phyloP scores from a whole-genome alignment of 768 basidiomycete species.

The Podaxis pistillaris region DNA sequence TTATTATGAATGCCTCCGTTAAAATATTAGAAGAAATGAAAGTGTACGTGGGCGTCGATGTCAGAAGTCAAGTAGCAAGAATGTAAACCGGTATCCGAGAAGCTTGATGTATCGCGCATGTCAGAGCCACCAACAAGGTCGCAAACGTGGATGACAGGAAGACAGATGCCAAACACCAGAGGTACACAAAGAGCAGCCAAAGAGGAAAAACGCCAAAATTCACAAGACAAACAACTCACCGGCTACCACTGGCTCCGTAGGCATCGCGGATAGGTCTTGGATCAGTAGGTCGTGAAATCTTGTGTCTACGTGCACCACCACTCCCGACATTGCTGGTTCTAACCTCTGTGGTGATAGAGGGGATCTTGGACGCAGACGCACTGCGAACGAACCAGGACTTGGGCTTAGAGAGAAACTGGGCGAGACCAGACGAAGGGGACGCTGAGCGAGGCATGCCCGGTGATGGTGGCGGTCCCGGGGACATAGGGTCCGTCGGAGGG shows the following conservation, averaged over 20 bases:
- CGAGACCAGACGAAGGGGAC: slow-evolving; percentile 65
- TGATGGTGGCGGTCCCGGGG: slow-evolving; percentile 26
- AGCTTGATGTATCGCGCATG: not conserved
- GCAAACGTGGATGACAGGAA: not conserved
- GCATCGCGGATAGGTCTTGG: slow-evolving; percentile 72
- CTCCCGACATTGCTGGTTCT: slow-evolving; percentile 40
- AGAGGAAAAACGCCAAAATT: not conserved
- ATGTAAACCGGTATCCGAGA: slow-evolving; percentile 1
- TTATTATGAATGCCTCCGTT: not conserved
- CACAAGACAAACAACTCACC: slow-evolving; percentile 39
- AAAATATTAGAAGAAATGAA: slow-evolving; percentile 2
- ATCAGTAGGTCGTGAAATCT: slow-evolving; percentile 84
- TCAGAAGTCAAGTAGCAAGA: not conserved
- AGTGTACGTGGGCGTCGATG: not conserved
- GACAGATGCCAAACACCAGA: not conserved
- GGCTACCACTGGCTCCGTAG: slow-evolving; percentile 45
- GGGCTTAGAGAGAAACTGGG: slow-evolving; percentile 64
- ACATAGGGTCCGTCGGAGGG: slow-evolving; percentile 20
- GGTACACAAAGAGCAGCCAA: not conserved
- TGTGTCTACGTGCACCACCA: slow-evolving; percentile 53
- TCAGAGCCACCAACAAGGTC: not conserved
- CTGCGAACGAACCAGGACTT: slow-evolving; percentile 73
- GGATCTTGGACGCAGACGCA: slow-evolving; percentile 48
- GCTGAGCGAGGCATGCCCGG: slow-evolving; percentile 50
- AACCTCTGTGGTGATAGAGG: slow-evolving; percentile 40